Evolutionary conservation across 129 eudicot species (phyloP), one percentile per base, ranked within the genome.

Genomic region (Chrysanthemum makinoi): DNA sequence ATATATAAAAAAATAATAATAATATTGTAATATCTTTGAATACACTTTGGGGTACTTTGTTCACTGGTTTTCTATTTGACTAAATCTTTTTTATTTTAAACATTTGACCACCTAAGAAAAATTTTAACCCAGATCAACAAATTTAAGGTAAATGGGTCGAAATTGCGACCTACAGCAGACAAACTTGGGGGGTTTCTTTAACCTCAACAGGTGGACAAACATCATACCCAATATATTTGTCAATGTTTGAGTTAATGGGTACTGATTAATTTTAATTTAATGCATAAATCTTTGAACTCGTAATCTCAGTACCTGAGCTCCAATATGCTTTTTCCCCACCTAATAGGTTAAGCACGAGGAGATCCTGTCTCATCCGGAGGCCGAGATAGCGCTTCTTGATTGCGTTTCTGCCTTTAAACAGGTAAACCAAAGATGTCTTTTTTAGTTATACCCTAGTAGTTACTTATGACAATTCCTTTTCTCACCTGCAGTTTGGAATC

Each of bases 341-440:
- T 9, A 62, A n/a, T 51, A 33, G 62, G 54, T 11, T 12, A 73
- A 56, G 39, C 70, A 84, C 84, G 79, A 75, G 59, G 60, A 61
- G 50, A 44, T 0, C n/a, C 10, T 2, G 62, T 11, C 26, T 18
- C 73, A 62, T 63, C 13, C 69, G 19, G 85, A 79, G 57, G 89
- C 91, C 50, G 86, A 81, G 77, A 78, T 76, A 47, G 76, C 86
- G 57, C 85, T 88, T 76, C 83, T 68, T 72, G 85, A 80, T 53
- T 91, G 95, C 82, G 79, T 91, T 56, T 82, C 90, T 61, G 86
- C 96, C 15, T 88, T 69, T 79, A 85, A 75, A 80, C 81, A 86
- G 96, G 97, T 91, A 88, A 50, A 18, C 28, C 10, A 19, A 17
- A 17, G 13, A 46, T 15, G 44, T 43, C 26, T 18, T 35, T 73